Base-by-base conservation (phyloP, 352 stramenopile species). In the Thraustochytrium striatum region DNA sequence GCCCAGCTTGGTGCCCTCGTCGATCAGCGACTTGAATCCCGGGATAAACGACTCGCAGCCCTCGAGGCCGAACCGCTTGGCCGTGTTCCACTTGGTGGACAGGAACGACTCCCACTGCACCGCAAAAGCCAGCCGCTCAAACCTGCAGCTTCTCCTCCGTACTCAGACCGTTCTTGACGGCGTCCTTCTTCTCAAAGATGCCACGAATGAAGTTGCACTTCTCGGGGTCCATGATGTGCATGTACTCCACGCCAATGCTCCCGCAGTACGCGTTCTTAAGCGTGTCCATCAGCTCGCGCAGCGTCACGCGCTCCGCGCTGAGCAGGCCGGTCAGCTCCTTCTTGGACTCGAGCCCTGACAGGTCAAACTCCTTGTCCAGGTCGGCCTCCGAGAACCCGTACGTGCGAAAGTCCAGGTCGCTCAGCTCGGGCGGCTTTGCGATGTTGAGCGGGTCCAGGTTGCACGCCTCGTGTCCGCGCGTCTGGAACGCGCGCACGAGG, bases 71-170 rank as follows among this genome's bases (percentile, higher is more conserved):
- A 99, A 99, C 28, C 96, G 90, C 85, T 99, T 99, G 69, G 95
- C 96, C 30, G 95, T 98, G 87, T 98, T 98, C 88, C 98, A 99
- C 86, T 99, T 99, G 82, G 97, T 89, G 1, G 92, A 94, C 11
- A 99, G 88, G 87, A 99, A 99, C 43, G 89, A 96, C 82, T 99
- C 95, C 87, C 99, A 98, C n/a, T 95, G 94, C 79, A 98, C 94
- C 9, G 94, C 96, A 85, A 96, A 98, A 62, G 93, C 94, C 19
- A 98, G 84, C n/a, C 94, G 90, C 83, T 98, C 94, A 59, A 96
- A 98, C 97, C 85, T 98, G 93, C 72, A 97, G 84, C 85, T 97
- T 95, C 84, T 97, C 98, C 68, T 96, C 89, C 83, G 94, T 93
- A 39, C 83, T 73, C 3, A 83, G 59, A 58, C 78, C 44, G 3